phyloP scores from a whole-genome alignment of 2,329 filamentous ascomycete species.

The Bisporella sp. region DNA sequence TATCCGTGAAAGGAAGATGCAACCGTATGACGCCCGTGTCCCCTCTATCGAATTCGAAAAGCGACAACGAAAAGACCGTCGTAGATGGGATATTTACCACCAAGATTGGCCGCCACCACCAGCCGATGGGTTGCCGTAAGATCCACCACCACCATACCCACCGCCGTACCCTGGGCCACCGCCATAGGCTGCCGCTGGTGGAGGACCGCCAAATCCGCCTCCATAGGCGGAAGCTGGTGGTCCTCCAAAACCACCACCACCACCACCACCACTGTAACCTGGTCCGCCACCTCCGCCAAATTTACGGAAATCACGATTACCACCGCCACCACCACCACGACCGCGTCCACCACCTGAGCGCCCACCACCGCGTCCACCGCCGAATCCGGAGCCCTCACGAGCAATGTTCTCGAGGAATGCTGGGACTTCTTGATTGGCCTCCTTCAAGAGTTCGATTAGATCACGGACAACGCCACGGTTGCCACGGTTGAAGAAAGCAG shows the following conservation, averaged over 20 bases:
- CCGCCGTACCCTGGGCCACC: conserved; percentile 42
- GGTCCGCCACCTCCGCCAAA: conserved; percentile 48
- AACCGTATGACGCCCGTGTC: not conserved
- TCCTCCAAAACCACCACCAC: conserved; percentile 39
- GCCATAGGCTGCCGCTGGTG: conserved; percentile 31
- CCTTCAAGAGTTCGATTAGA: conserved; percentile 94
- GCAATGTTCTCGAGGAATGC: conserved; percentile 94
- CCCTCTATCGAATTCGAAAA: conserved; percentile 8
- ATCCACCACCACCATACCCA: conserved; percentile 40
- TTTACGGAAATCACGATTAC: conserved; percentile 88
- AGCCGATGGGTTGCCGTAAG: conserved; percentile 44
- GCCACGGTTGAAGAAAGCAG: conserved; percentile 99
- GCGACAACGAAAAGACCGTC: conserved; percentile 16
- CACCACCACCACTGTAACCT: conserved; percentile 32
- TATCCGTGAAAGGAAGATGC: not conserved
- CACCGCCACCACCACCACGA: conserved; percentile 44
- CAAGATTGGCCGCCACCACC: conserved; percentile 42
- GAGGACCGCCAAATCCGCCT: conserved; percentile 38
- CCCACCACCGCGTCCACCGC: conserved; percentile 61
- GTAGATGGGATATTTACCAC: conserved; percentile 38
- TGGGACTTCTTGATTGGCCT: conserved; percentile 96
- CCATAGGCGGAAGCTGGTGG: conserved; percentile 41
- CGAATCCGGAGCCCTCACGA: conserved; percentile 79
- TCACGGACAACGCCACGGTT: conserved; percentile 97
- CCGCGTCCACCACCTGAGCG: conserved; percentile 46